Conservation (phyloP, 257 asterid genomes). For the Solanum raphanifolium region DNA sequence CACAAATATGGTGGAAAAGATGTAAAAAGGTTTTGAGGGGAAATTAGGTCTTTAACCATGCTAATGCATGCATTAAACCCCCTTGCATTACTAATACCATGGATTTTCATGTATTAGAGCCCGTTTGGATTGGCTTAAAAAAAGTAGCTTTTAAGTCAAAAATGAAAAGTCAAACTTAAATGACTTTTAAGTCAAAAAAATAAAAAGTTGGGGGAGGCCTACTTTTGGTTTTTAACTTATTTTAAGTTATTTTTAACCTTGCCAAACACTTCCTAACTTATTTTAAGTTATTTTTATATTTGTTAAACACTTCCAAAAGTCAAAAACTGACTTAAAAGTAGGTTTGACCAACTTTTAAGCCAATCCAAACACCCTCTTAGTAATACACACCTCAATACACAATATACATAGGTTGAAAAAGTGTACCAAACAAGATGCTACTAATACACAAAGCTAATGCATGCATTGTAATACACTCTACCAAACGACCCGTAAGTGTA, state of each 20-base stretch:
- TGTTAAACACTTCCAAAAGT: no score
- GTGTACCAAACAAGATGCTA: background rate
- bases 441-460: background rate
- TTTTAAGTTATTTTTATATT: no score
- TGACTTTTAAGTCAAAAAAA: no score
- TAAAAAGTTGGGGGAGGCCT: no score
- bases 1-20: background rate
- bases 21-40: background rate
- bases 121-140: no score
- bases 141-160: no score
- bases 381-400: background rate
- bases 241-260: no score
- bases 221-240: no score
- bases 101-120: background rate
- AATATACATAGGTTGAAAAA: background rate
- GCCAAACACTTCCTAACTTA: no score
- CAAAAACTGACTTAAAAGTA: no score
- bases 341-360: no score
- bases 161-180: no score
- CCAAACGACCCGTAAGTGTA: background rate
- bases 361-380: background rate
- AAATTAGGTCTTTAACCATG: background rate
- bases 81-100: background rate
- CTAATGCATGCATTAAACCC: background rate
- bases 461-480: background rate